Base-by-base conservation (phyloP, 148 eudicot species). In the Rhododendron ferrugineum region DNA sequence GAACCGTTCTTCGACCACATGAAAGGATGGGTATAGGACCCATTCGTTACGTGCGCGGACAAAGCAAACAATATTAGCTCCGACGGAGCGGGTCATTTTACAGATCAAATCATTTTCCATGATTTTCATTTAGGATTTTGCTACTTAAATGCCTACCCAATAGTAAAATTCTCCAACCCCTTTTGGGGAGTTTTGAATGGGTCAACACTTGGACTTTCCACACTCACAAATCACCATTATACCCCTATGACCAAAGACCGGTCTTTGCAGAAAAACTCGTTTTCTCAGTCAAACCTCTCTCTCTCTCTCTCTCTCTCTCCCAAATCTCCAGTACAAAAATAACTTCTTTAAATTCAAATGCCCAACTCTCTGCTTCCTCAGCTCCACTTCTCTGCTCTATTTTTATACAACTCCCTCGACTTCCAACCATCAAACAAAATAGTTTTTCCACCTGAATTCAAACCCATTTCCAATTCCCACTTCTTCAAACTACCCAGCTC, bases 251-350 rank as follows among this genome's bases (percentile, higher is more conserved):
- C 92, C 94, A 92, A 66, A 86, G 93, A 94, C 93, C 73, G 85
- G 87, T 91, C 93, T 58, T 37, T 47, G 84, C 28, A 72, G 86
- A 86, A 86, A 86, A 86, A 83, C 93, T 90, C 93, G 92, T 83
- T 88, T 90, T 92, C 91, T 86, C 90, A 85, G 93, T 92, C 94
- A 92, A 92, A 84, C 79, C 85, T 81, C 89, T 84, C 83, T 22
- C 64, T 49, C 88, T 87, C 84, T 88, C 84, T 88, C 80, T 86
- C 72, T 54, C 30, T 74, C 80, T 34, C 68, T 83, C 72, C 70
- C 13, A 64, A 66, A 73, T n/a, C 36, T 34, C 16, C 84, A 79
- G 46, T 46, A 70, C 50, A 52, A 80, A 84, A 40, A 42, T 0
- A n/a, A 32, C 30, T 40, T 37, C 82, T 88, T 85, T 87, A 87